phyloP scores from a whole-genome alignment of 768 basidiomycete species.

The Calocybe cyanea region DNA sequence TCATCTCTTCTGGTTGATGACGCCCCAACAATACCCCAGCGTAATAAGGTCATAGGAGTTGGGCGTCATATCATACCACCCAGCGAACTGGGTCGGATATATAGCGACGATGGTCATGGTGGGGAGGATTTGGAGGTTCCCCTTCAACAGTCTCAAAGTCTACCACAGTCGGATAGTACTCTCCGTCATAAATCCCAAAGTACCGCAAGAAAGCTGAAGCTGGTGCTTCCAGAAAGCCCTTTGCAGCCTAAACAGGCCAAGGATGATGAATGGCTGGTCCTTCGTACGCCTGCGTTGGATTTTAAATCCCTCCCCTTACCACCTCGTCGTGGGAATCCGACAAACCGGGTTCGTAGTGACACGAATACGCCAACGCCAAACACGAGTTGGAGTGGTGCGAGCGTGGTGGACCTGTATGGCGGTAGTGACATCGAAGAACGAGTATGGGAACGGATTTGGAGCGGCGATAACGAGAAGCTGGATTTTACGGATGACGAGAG shows the following conservation, averaged over 20 bases:
- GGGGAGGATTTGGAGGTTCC: background rate
- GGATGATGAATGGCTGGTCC: conserved; percentile 30
- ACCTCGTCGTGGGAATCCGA: conserved; percentile 24
- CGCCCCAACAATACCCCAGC: conserved; percentile 35
- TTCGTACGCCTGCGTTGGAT: conserved; percentile 31
- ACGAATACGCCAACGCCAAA: conserved; percentile 1
- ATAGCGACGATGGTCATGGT: background rate
- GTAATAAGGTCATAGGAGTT: conserved; percentile 11
- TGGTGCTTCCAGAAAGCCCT: conserved; percentile 2
- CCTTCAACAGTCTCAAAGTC: background rate
- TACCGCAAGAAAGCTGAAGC: conserved; percentile 4
- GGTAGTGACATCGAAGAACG: background rate
- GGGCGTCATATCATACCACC: conserved; percentile 54
- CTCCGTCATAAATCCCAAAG: background rate
- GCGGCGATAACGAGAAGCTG: conserved; percentile 1
- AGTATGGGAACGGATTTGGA: conserved; percentile 12
- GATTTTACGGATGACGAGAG: background rate
- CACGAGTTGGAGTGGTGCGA: background rate
- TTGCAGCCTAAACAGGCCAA: background rate
- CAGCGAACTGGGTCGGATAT: conserved; percentile 44
- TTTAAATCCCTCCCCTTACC: conserved; percentile 36
- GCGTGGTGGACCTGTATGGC: background rate
- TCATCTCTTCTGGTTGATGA: conserved; percentile 40
- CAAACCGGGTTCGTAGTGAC: conserved; percentile 3
- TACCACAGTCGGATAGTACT: background rate